These are phyloP conservation scores for Murraya paniculata DNA, from an alignment of 345 rosid species.

Conservation along the genomic window DNA sequence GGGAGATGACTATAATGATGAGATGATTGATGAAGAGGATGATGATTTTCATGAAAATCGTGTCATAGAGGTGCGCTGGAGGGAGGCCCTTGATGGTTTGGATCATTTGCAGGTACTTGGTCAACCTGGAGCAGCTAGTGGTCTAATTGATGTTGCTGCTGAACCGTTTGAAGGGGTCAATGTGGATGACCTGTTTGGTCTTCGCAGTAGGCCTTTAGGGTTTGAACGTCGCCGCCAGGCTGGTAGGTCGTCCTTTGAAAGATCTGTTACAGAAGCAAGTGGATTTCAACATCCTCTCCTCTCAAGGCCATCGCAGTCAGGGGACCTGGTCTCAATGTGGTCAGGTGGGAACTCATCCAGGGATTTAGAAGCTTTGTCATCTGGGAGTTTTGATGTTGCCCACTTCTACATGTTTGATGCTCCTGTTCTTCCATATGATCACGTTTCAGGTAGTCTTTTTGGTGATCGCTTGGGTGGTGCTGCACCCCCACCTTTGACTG, in stretches of 20 bases:
- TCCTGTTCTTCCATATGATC: slow-evolving; percentile 83
- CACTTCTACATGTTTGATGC: slow-evolving; percentile 94
- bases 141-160: slow-evolving; percentile 81
- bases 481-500: slow-evolving; percentile 74
- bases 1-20: slow-evolving; percentile 91
- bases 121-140: slow-evolving; percentile 68
- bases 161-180: slow-evolving; percentile 97
- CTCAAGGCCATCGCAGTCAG: slow-evolving; percentile 74
- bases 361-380: slow-evolving; percentile 65
- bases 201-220: slow-evolving; percentile 84
- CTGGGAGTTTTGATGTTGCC: slow-evolving; percentile 74
- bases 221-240: slow-evolving; percentile 81
- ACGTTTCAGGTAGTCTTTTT: slow-evolving; percentile 58
- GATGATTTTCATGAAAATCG: slow-evolving; percentile 91
- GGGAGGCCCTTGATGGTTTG: slow-evolving; percentile 92
- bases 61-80: slow-evolving; percentile 92
- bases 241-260: slow-evolving; percentile 71
- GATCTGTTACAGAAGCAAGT: slow-evolving; percentile 65
- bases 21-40: slow-evolving; percentile 94
- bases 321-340: slow-evolving; percentile 60
- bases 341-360: slow-evolving; percentile 66
- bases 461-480: slow-evolving; percentile 64
- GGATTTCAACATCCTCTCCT: slow-evolving; percentile 95
- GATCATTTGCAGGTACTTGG: slow-evolving; percentile 93
- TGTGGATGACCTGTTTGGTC: slow-evolving; percentile 90